Evolutionary conservation across 495 filamentous ascomycete species (phyloP).

Genomic region (Daldinia bambusicola): DNA sequence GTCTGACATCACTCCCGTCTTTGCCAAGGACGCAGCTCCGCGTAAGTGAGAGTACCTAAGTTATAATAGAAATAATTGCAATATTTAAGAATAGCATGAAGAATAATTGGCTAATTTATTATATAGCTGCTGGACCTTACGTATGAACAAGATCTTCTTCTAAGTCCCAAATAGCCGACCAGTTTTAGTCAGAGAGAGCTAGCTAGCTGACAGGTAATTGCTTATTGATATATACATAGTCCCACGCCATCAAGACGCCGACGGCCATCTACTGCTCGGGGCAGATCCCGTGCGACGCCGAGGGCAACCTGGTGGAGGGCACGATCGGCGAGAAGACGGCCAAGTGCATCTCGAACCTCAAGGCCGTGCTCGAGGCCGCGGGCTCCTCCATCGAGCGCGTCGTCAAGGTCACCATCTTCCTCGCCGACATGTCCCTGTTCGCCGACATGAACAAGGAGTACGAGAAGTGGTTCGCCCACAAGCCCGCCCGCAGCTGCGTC

Average conservation of each 20-base stretch:
- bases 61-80: background rate
- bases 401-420: constrained; percentile 85
- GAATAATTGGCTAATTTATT: constrained; percentile 22
- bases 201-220: constrained; percentile 9
- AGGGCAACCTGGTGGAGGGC: constrained; percentile 78
- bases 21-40: constrained; percentile 62
- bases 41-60: constrained; percentile 52
- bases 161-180: background rate
- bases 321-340: constrained; percentile 80
- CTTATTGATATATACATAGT: constrained; percentile 58
- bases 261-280: constrained; percentile 90
- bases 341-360: constrained; percentile 79
- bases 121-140: constrained; percentile 65
- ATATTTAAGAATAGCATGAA: background rate
- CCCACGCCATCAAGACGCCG: constrained; percentile 88
- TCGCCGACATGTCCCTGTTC: constrained; percentile 88
- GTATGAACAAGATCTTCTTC: constrained; percentile 48
- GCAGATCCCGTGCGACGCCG: constrained; percentile 83
- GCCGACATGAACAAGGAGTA: constrained; percentile 88
- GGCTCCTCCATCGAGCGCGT: constrained; percentile 77
- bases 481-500: constrained; percentile 92
- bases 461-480: constrained; percentile 85
- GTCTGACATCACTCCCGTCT: constrained; percentile 60
- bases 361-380: constrained; percentile 79
- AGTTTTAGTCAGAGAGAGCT: constrained; percentile 9